Evolutionary conservation across 352 stramenopile species (phyloP).

Genomic region (Discostella stelligera): DNA sequence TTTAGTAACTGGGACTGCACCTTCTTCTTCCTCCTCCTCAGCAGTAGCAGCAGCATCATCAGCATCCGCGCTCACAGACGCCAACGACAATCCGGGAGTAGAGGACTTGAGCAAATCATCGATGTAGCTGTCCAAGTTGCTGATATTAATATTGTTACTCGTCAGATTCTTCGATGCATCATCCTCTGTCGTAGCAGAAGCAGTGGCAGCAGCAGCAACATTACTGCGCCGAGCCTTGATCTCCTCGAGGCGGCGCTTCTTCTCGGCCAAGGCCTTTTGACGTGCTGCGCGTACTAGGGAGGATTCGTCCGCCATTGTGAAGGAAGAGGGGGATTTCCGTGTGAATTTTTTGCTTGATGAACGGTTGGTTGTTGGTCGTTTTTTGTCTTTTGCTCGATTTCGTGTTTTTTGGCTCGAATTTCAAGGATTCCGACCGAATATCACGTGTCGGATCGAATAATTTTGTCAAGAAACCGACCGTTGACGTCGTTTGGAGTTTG

Average conservation of each 20-base stretch:
- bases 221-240: slow-evolving; percentile 60
- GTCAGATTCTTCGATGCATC: no score
- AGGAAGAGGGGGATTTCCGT: no score
- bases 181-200: slow-evolving; percentile 1
- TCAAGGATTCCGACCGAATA: no score
- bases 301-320: slow-evolving; percentile 59
- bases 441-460: no score
- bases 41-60: background rate
- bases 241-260: slow-evolving; percentile 68
- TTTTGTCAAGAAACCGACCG: no score
- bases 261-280: slow-evolving; percentile 69
- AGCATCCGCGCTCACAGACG: background rate
- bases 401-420: no score
- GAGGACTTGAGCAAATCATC: slow-evolving; percentile 65
- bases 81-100: slow-evolving; percentile 24
- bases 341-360: no score
- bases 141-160: background rate
- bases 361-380: no score
- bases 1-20: background rate
- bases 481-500: no score
- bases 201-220: slow-evolving; percentile 14
- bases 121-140: slow-evolving; percentile 77
- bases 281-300: slow-evolving; percentile 44
- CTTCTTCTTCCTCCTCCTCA: slow-evolving; percentile 1
- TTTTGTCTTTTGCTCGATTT: no score